Evolutionary conservation across 768 basidiomycete genomes (phyloP).

Genomic region (Coprinellus micaceus): DNA sequence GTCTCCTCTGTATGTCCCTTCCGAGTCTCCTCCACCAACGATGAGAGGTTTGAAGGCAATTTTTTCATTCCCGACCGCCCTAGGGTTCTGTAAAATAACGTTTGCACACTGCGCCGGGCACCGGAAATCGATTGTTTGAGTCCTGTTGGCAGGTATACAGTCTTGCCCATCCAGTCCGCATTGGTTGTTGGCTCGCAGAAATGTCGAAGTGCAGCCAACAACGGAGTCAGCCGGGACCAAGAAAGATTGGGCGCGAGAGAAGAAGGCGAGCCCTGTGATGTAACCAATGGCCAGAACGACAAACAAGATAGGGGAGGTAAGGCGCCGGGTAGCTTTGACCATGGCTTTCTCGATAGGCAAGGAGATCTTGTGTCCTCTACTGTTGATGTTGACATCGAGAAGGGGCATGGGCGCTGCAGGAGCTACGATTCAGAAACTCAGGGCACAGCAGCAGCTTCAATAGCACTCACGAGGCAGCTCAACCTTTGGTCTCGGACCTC

Average conservation of each 20-base stretch:
- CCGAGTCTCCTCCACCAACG: slow-evolving; percentile 78
- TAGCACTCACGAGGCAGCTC: no score
- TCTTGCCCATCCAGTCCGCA: slow-evolving; percentile 69
- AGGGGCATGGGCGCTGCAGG: slow-evolving; percentile 51
- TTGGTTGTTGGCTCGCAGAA: slow-evolving; percentile 64
- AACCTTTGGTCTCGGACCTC: slow-evolving; percentile 60
- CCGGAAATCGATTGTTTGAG: slow-evolving; percentile 62
- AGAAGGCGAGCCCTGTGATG: slow-evolving; percentile 70
- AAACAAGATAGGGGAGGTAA: slow-evolving; percentile 54
- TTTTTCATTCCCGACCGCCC: slow-evolving; percentile 65
- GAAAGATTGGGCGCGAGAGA: slow-evolving; percentile 70
- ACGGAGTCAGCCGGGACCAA: slow-evolving; percentile 61
- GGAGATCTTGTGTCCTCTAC: slow-evolving; percentile 32
- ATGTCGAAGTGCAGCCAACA: slow-evolving; percentile 56
- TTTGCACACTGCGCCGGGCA: slow-evolving; percentile 71
- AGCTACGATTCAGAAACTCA: neutral
- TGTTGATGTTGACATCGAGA: slow-evolving; percentile 45
- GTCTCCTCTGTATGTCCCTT: slow-evolving; percentile 76
- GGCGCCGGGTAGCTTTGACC: slow-evolving; percentile 46
- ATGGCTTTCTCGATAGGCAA: slow-evolving; percentile 54
- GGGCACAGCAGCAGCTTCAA: no score
- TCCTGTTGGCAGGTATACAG: slow-evolving; percentile 63
- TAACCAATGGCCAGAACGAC: slow-evolving; percentile 54
- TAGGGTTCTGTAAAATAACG: slow-evolving; percentile 66
- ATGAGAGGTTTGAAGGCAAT: slow-evolving; percentile 69